phyloP scores from a whole-genome alignment of 306 rosid genomes.

The Calophaca sinica region DNA sequence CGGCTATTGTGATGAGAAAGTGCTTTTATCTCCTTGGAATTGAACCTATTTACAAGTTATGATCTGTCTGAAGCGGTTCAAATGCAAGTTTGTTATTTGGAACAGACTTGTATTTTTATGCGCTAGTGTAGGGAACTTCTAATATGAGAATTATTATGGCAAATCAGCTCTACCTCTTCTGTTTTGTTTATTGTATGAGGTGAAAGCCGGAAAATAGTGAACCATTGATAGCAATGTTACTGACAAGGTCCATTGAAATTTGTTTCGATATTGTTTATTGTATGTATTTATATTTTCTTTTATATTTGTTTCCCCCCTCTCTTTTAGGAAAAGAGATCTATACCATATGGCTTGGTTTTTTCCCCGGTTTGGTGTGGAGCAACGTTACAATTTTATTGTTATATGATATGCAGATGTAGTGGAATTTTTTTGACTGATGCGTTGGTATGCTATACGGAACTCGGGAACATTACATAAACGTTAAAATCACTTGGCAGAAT shows the following conservation, averaged over 20 bases:
- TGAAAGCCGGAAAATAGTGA: slow-evolving; percentile 21
- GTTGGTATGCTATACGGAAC: too few relatives aligned
- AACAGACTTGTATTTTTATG: neutral
- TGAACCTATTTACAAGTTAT: slow-evolving; percentile 84
- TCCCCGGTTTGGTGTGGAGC: too few relatives aligned
- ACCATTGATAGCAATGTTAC: slow-evolving; percentile 9
- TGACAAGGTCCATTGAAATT: slow-evolving; percentile 29
- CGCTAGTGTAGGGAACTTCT: slow-evolving; percentile 13
- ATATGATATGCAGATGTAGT: too few relatives aligned
- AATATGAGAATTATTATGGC: neutral
- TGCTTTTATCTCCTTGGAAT: slow-evolving; percentile 90
- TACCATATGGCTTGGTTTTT: too few relatives aligned
- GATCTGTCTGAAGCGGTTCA: slow-evolving; percentile 21
- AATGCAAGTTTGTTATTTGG: slow-evolving; percentile 18
- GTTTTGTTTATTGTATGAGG: slow-evolving; percentile 26
- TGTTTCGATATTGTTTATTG: too few relatives aligned
- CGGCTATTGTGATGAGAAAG: slow-evolving; percentile 84
- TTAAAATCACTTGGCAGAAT: too few relatives aligned
- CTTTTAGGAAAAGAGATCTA: too few relatives aligned
- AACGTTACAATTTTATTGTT: too few relatives aligned
- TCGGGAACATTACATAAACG: too few relatives aligned
- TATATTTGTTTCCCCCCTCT: too few relatives aligned
- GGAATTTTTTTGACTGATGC: too few relatives aligned
- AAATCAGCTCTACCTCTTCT: neutral
- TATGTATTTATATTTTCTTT: too few relatives aligned